Evolutionary conservation across 2,329 filamentous ascomycete species (phyloP).

Genomic region (Xylariales sp.): DNA sequence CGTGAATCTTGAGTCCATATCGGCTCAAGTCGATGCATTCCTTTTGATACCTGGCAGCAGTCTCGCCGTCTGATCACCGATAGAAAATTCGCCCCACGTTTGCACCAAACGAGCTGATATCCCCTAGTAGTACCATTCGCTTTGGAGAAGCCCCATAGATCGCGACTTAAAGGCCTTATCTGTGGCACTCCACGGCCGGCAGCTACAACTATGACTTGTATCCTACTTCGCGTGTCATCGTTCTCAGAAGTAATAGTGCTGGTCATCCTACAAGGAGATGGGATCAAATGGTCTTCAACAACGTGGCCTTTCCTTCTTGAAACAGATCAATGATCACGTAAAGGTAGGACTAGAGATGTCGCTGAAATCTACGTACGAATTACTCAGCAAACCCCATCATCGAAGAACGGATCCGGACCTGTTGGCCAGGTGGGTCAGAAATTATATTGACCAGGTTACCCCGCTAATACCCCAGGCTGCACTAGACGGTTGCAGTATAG

Average conservation of each 20-base stretch:
- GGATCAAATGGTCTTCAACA: too few relatives aligned
- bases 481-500: not conserved
- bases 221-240: not conserved
- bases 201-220: conserved; percentile 3
- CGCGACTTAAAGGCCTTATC: conserved; percentile 54
- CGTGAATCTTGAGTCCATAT: conserved; percentile 58
- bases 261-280: not conserved
- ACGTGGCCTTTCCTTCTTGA: too few relatives aligned
- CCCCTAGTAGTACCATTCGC: conserved; percentile 54
- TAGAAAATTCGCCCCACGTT: conserved; percentile 58
- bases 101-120: conserved; percentile 58
- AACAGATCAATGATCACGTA: too few relatives aligned
- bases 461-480: conserved; percentile 1
- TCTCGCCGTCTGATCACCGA: conserved; percentile 48
- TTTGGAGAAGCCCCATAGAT: conserved; percentile 55
- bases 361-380: too few relatives aligned
- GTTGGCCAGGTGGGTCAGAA: too few relatives aligned
- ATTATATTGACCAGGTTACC: not conserved
- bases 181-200: conserved; percentile 57
- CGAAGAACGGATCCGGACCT: too few relatives aligned
- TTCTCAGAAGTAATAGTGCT: not conserved
- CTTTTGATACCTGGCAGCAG: conserved; percentile 41
- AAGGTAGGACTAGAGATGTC: too few relatives aligned
- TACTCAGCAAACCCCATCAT: too few relatives aligned
- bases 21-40: conserved; percentile 47